Conservation (phyloP, 352 stramenopile species). For the Thalassiosira mediterranea region DNA sequence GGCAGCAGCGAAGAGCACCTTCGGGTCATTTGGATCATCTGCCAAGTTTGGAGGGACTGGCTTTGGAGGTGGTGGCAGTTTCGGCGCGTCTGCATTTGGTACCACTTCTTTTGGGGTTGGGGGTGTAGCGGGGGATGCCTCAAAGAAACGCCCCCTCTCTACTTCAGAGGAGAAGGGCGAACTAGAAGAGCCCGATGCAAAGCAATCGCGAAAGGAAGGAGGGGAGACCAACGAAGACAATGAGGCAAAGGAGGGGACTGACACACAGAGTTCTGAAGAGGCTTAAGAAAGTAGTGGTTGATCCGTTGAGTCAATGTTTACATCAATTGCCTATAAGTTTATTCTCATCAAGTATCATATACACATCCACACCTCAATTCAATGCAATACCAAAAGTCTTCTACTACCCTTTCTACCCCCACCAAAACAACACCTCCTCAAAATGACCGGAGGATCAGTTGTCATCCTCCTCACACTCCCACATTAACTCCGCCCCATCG, state of each 20-base stretch:
- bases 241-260: constrained; percentile 7
- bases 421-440: no score
- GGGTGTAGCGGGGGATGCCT: constrained; percentile 6
- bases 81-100: constrained; percentile 44
- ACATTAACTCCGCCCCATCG: constrained; percentile 3
- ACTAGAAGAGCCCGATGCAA: constrained; percentile 10
- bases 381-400: no score
- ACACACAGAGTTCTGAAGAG: no score
- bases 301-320: neutral
- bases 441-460: no score
- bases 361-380: no score
- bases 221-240: constrained; percentile 12
- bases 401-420: no score
- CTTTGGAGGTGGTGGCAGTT: constrained; percentile 28
- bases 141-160: constrained; percentile 19
- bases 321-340: neutral
- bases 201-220: constrained; percentile 7
- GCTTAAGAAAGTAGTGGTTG: neutral
- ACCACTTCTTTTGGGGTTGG: constrained; percentile 33
- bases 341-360: no score
- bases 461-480: constrained; percentile 7
- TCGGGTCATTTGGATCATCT: constrained; percentile 45
- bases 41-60: constrained; percentile 19
- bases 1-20: constrained; percentile 19
- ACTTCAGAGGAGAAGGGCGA: no score